A percentile compares a stretch with the other conserved stretches of the same genome.
Evolutionary conservation across 805 yeast species (phyloP).

Genomic region (Kodamaea restingae): DNA sequence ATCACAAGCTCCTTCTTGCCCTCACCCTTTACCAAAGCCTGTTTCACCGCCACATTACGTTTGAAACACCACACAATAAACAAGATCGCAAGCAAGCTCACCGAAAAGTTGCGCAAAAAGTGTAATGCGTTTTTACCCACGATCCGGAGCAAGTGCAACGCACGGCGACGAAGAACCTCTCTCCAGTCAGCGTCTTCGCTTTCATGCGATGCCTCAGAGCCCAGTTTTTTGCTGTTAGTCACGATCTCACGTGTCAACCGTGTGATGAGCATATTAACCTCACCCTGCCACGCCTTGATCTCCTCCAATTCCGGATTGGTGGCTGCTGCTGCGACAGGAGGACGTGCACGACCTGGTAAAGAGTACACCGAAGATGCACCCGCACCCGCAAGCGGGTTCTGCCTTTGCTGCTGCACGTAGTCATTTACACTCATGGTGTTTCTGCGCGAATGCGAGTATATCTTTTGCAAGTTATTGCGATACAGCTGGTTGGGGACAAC

Average conservation of each 20-base stretch:
- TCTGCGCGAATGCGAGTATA: constrained; percentile 42
- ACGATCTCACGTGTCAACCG: constrained; percentile 40
- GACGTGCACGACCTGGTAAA: constrained; percentile 8
- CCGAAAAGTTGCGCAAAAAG: constrained; percentile 31
- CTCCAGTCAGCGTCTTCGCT: constrained; percentile 5
- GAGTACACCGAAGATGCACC: constrained; percentile 13
- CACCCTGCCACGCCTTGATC: constrained; percentile 51
- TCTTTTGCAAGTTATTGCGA: constrained; percentile 36
- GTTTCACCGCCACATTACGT: constrained; percentile 35
- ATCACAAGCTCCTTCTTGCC: constrained; percentile 36
- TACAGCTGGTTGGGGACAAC: constrained; percentile 25
- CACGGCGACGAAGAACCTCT: constrained; percentile 1
- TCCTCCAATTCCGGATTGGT: constrained; percentile 27
- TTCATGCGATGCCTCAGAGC: constrained; percentile 1
- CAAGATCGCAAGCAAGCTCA: constrained; percentile 34
- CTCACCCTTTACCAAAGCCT: constrained; percentile 33
- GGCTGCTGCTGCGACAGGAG: neutral
- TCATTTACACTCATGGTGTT: constrained; percentile 36
- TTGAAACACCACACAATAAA: constrained; percentile 42
- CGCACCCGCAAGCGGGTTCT: constrained; percentile 12
- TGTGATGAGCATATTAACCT: constrained; percentile 44
- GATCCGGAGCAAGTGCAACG: constrained; percentile 19
- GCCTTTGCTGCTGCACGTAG: constrained; percentile 32
- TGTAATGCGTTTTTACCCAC: constrained; percentile 27
- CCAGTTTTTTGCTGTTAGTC: constrained; percentile 2